Conservation (phyloP, 2,329 filamentous ascomycete species). For the Pezicula radicicola region DNA sequence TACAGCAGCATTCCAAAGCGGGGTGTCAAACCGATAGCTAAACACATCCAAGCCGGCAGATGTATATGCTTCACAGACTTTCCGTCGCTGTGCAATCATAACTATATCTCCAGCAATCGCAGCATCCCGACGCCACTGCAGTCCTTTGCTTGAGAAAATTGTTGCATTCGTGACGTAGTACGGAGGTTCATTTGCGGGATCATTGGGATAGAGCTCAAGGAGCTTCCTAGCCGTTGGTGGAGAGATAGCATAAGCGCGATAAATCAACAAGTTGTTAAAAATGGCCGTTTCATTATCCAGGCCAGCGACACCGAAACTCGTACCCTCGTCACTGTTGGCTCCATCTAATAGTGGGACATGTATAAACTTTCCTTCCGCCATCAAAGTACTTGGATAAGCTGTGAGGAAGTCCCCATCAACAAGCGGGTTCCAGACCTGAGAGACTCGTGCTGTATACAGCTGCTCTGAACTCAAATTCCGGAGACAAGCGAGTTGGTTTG, state of each 20-base stretch:
- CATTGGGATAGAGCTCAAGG: conserved; percentile 45
- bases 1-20: conserved; percentile 36
- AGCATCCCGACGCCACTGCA: conserved; percentile 41
- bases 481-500: conserved; percentile 18
- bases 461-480: conserved; percentile 13
- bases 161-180: conserved; percentile 33
- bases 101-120: conserved; percentile 45
- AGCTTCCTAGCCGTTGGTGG: conserved; percentile 40
- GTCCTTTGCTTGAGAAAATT: conserved; percentile 30
- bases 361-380: conserved; percentile 37
- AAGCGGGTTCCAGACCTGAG: conserved; percentile 19
- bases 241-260: conserved; percentile 43
- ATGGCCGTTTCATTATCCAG: conserved; percentile 40
- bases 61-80: conserved; percentile 40
- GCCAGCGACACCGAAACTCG: conserved; percentile 36
- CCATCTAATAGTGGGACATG: conserved; percentile 43
- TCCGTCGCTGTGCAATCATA: conserved; percentile 44
- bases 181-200: conserved; percentile 44
- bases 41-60: conserved; percentile 34
- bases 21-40: conserved; percentile 48
- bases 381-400: conserved; percentile 43
- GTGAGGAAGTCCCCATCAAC: conserved; percentile 44
- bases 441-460: conserved; percentile 12
- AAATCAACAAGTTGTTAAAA: conserved; percentile 37
- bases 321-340: conserved; percentile 47